phyloP scores from a whole-genome alignment of 2,329 filamentous ascomycete genomes.

The Colletotrichum musae region DNA sequence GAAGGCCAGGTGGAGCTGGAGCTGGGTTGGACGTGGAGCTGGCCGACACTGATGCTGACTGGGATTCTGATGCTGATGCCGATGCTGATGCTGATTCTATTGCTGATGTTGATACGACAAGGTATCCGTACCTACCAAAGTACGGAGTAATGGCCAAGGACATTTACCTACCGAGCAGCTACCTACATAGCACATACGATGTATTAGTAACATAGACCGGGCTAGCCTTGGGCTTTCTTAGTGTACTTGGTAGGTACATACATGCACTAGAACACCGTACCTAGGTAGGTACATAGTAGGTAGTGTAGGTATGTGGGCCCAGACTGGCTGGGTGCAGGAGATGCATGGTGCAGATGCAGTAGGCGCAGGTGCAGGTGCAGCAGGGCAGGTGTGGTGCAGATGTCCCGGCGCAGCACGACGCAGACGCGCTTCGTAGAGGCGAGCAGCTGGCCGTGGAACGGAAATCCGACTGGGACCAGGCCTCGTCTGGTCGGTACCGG shows the following conservation, averaged over 20 bases:
- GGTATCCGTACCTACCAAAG: no score
- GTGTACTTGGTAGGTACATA: neutral
- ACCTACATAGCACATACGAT: no score
- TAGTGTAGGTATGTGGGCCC: neutral
- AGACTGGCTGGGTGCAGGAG: slow-evolving; percentile 7
- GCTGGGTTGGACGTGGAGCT: slow-evolving; percentile 1
- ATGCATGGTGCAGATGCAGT: slow-evolving; percentile 26
- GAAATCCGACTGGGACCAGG: slow-evolving; percentile 14
- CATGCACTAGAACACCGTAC: neutral
- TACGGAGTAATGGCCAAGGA: neutral
- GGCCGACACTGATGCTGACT: slow-evolving; percentile 8
- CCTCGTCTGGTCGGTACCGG: slow-evolving; percentile 1
- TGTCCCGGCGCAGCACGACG: slow-evolving; percentile 34
- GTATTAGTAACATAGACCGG: neutral
- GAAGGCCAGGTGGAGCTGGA: slow-evolving; percentile 10
- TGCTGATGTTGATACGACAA: no score
- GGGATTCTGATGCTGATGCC: no score
- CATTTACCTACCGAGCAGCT: neutral
- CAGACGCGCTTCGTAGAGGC: neutral
- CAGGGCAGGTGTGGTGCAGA: slow-evolving; percentile 25
- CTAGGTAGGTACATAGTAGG: neutral
- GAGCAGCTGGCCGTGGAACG: slow-evolving; percentile 15
- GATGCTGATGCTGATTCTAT: no score
- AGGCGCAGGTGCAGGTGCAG: slow-evolving; percentile 27
- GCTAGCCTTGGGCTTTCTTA: neutral